These are phyloP conservation scores for Tolypocladium guangdongense DNA, from an alignment of 2,329 filamentous ascomycete genomes.

Conservation along the genomic window DNA sequence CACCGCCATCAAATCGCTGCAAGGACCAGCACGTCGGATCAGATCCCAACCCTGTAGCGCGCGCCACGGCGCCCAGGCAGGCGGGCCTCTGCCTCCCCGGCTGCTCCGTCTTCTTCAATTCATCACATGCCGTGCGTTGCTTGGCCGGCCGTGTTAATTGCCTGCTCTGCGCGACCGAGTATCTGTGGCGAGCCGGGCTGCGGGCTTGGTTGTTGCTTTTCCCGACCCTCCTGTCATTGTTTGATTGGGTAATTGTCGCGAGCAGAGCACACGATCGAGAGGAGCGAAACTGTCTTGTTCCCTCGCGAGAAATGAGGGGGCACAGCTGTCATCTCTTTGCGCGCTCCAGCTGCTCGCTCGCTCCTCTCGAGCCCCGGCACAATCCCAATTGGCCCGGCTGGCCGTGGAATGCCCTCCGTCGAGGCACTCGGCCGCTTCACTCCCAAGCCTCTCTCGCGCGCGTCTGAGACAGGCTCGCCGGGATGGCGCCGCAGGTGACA, in stretches of 20 bases:
- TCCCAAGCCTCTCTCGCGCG: too few relatives aligned
- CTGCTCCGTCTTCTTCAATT: too few relatives aligned
- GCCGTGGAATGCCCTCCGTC: background rate
- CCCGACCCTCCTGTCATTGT: background rate
- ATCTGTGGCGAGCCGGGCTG: too few relatives aligned
- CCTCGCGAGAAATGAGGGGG: background rate
- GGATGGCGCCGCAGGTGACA: background rate
- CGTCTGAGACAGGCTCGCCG: background rate
- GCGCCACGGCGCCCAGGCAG: too few relatives aligned
- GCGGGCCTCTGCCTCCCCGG: background rate
- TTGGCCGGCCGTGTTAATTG: background rate
- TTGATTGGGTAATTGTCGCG: background rate
- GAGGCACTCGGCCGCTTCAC: background rate
- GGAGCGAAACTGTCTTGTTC: background rate
- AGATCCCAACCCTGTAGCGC: too few relatives aligned
- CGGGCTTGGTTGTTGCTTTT: background rate
- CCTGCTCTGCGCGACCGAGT: background rate
- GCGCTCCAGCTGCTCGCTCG: background rate
- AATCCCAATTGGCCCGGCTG: background rate
- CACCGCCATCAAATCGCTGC: background rate
- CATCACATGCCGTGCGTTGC: background rate
- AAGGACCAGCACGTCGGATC: background rate
- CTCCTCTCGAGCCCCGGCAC: background rate
- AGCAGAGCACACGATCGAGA: background rate
- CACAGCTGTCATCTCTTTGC: slow-evolving; percentile 1